Base-by-base conservation (phyloP, 768 basidiomycete genomes). In the Leccinellum albellum region DNA sequence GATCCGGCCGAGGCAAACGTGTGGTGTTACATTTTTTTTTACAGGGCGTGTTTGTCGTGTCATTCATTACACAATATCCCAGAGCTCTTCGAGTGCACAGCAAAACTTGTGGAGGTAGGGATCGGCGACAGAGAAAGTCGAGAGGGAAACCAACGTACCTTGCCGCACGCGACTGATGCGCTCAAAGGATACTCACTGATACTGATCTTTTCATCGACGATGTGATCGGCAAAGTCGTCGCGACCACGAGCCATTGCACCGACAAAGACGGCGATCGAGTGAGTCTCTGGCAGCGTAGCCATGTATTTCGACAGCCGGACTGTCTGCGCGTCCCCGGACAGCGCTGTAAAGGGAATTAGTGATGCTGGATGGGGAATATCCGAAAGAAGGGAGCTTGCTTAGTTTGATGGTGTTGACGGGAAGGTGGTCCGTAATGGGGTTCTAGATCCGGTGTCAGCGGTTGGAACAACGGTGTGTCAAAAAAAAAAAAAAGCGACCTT, bases 231-330 rank as follows among this genome's bases (percentile, higher is more conserved):
- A 76, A 99, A 99, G 75, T 96, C 92, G 64, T 99, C 97, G 51
- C 83, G 86, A 12, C 96, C 96, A 56, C 96, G 81, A 6, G 96
- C 96, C 96, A 99, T 99, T 21, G 96, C 97, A 50, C 96, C 96
- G 55, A 99, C 94, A 64, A 98, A 97, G 54, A 99, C 90, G 17
- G 93, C 94, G 53, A 99, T 76, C 35, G 88, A 88, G 66, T 98
- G 93, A 5, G 91, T 90, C 54, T 87, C 81, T 0, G 95, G 94
- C 6, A 98, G 75, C 0, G 87, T 91, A 0, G 87, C 87, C 46
- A 99, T 77, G 76, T 92, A 98, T 56, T 82, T 78, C 1, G 92
- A 93, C 47, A 98, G 76, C 45, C 89, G 81, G 59, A 89, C 78
- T 2, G 87, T 89, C 9, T 83, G 88, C 3, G 94, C 88, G 65